phyloP scores from a whole-genome alignment of 2,329 filamentous ascomycete species.

The Diplodia mutila region DNA sequence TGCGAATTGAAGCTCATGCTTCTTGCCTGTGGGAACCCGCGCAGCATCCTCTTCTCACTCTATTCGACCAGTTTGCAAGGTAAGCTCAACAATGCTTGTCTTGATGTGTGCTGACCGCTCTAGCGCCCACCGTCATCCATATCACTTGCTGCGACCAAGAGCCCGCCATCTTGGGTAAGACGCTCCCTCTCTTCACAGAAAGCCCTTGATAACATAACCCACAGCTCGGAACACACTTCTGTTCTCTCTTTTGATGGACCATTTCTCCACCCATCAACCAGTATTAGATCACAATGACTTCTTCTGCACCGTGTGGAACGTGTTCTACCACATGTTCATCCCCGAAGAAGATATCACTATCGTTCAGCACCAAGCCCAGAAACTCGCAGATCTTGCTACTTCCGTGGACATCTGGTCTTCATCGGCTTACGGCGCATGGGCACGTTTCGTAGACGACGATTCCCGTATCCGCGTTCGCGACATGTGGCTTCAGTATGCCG shows the following conservation, averaged over 20 bases:
- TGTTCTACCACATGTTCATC: slow-evolving; percentile 61
- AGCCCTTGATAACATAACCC: not conserved
- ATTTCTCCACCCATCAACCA: not conserved
- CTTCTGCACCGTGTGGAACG: slow-evolving; percentile 48
- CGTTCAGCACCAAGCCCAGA: slow-evolving; percentile 50
- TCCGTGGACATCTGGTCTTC: slow-evolving; percentile 52
- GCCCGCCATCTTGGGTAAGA: slow-evolving; percentile 53
- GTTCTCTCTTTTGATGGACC: slow-evolving; percentile 53
- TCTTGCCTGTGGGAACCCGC: slow-evolving; percentile 60
- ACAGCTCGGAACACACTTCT: slow-evolving; percentile 59
- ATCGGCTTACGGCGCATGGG: slow-evolving; percentile 48
- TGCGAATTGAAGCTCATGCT: slow-evolving; percentile 48
- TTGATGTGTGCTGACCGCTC: not conserved
- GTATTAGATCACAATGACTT: not conserved
- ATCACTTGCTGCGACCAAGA: slow-evolving; percentile 61
- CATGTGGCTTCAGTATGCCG: slow-evolving; percentile 48
- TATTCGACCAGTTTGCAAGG: not conserved
- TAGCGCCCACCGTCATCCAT: slow-evolving; percentile 41
- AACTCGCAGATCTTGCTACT: slow-evolving; percentile 45
- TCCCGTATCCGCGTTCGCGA: slow-evolving; percentile 49
- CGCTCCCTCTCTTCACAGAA: not conserved
- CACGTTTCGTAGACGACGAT: slow-evolving; percentile 55
- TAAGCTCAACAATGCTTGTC: not conserved
- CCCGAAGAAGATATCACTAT: slow-evolving; percentile 42
- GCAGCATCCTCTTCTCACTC: slow-evolving; percentile 59